Conservation (phyloP, 2,329 filamentous ascomycete species). For the Curvularia spicifera region DNA sequence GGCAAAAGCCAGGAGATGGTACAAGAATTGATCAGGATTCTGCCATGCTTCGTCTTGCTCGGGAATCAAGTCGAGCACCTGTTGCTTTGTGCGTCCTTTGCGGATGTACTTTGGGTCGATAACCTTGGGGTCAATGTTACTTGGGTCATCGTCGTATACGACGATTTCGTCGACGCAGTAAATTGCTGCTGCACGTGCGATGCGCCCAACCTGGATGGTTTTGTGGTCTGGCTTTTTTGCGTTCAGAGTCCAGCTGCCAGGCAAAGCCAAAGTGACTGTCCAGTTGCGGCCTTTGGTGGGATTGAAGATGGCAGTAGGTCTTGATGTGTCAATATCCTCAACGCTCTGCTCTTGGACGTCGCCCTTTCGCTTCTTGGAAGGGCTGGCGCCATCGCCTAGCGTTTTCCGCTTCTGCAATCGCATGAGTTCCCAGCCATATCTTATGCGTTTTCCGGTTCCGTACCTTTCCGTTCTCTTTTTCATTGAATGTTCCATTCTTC, state of each 20-base stretch:
- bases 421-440: not conserved
- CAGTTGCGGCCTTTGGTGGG: constrained; percentile 69
- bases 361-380: constrained; percentile 27
- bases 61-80: constrained; percentile 42
- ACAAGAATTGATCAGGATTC: constrained; percentile 80
- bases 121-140: constrained; percentile 32
- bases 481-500: constrained; percentile 10
- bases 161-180: constrained; percentile 86
- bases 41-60: constrained; percentile 62
- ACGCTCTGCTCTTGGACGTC: constrained; percentile 17
- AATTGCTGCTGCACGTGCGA: constrained; percentile 80
- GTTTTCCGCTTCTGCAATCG: constrained; percentile 33
- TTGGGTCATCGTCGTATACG: constrained; percentile 75
- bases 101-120: constrained; percentile 30
- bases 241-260: constrained; percentile 72
- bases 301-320: constrained; percentile 72
- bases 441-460: not conserved
- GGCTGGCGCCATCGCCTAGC: constrained; percentile 14
- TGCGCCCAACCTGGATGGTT: constrained; percentile 73
- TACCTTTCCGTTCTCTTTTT: constrained; percentile 21
- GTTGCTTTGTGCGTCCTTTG: constrained; percentile 51
- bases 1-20: constrained; percentile 79
- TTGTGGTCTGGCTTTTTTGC: constrained; percentile 76
- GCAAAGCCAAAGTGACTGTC: constrained; percentile 79
- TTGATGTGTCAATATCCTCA: constrained; percentile 61